A percentile compares a stretch with the other conserved stretches of the same genome.
phyloP scores from a whole-genome alignment of 371 early-diverging fungal species.

The Nematocida ausubeli region DNA sequence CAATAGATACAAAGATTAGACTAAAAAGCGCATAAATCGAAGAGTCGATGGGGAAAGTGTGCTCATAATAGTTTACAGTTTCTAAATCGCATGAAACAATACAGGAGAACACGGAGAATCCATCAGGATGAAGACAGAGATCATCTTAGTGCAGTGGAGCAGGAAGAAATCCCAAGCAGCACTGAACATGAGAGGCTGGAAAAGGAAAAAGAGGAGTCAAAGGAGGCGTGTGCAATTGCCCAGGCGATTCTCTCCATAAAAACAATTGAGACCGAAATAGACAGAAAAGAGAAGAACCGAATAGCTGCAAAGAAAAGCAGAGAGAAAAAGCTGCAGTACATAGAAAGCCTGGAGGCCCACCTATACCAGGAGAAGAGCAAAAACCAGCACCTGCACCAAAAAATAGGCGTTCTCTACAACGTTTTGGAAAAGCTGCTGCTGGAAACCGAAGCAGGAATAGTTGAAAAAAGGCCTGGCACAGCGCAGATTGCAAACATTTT shows the following conservation, averaged over 20 bases:
- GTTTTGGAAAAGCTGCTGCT: conserved; percentile 32
- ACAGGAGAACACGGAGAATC: background rate
- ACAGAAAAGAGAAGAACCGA: conserved; percentile 66
- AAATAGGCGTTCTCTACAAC: conserved; percentile 49
- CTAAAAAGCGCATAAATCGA: background rate
- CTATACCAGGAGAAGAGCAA: conserved; percentile 43
- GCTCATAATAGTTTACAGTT: background rate
- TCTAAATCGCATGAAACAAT: background rate
- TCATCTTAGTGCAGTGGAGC: background rate
- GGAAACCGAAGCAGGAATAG: conserved; percentile 4
- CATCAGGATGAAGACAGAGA: background rate
- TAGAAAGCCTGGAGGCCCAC: conserved; percentile 56
- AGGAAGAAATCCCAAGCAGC: background rate
- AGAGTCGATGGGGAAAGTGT: background rate
- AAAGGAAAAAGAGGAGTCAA: background rate
- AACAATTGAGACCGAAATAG: background rate
- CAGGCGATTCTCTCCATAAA: conserved; percentile 29
- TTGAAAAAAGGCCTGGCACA: background rate
- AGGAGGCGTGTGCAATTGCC: background rate
- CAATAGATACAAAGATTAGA: background rate
- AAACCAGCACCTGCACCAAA: conserved; percentile 51
- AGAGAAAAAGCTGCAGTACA: conserved; percentile 62
- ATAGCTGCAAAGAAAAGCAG: conserved; percentile 66
- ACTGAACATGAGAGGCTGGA: background rate
- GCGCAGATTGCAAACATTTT: background rate